phyloP scores from a whole-genome alignment of 164 flowering plant genomes.

The Chimonanthus praecox region DNA sequence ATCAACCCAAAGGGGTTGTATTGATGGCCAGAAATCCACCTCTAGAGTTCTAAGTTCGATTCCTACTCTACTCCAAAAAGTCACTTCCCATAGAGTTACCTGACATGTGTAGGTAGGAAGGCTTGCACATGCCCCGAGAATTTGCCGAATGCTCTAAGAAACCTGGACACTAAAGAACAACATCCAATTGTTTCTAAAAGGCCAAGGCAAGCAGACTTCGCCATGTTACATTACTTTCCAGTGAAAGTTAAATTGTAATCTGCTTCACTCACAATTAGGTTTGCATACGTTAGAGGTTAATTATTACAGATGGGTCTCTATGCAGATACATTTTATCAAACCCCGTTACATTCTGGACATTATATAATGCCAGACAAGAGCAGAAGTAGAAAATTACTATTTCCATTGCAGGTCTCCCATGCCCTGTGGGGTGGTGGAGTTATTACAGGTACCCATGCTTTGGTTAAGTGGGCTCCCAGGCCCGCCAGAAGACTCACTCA shows the following conservation, averaged over 20 bases:
- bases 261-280: not conserved
- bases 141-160: no score
- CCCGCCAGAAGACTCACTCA: conserved; percentile 83
- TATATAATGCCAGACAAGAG: not conserved
- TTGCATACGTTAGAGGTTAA: not conserved
- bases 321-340: not conserved
- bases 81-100: no score
- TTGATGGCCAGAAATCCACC: no score
- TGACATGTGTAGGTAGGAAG: no score
- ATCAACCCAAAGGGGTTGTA: no score
- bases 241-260: no score
- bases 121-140: no score
- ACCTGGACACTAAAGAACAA: no score
- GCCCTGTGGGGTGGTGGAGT: conserved; percentile 21
- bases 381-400: conserved; percentile 19
- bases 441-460: conserved; percentile 54
- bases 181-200: no score
- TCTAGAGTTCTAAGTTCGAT: no score
- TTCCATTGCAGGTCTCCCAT: conserved; percentile 54
- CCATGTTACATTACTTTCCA: no score
- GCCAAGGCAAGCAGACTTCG: not conserved
- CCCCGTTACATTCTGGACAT: not conserved
- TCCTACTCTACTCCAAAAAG: no score
- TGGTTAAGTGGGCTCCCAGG: conserved; percentile 81
- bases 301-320: conserved; percentile 1